Conservation (phyloP, 768 basidiomycete species). For the Termitomyces sp. region DNA sequence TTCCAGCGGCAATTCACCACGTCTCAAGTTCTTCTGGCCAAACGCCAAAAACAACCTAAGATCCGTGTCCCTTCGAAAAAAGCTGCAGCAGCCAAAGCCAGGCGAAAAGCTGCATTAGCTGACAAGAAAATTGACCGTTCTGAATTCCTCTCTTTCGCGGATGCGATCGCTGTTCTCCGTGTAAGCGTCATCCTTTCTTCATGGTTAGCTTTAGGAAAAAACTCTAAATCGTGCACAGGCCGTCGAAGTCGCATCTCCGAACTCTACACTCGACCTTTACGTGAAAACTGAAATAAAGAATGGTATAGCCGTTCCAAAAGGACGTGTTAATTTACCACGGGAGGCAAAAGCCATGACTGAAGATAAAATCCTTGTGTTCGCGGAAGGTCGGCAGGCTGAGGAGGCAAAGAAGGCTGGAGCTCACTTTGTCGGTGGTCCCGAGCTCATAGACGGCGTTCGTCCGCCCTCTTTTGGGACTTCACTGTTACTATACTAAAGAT, state of each 20-base stretch:
- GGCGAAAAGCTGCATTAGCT: conserved; percentile 50
- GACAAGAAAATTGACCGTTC: conserved; percentile 52
- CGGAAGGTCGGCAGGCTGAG: conserved; percentile 77
- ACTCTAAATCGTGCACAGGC: conserved; percentile 42
- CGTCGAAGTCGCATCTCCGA: conserved; percentile 74
- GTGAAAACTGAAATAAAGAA: conserved; percentile 76
- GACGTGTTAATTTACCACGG: conserved; percentile 79
- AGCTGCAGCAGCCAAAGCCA: conserved; percentile 59
- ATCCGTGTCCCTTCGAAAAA: conserved; percentile 65
- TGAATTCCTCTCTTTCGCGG: conserved; percentile 61
- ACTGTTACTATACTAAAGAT: conserved; percentile 1
- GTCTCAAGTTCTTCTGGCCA: conserved; percentile 39
- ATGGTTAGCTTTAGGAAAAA: background rate
- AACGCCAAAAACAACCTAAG: conserved; percentile 44
- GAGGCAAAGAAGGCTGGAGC: conserved; percentile 87
- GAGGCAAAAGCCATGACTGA: conserved; percentile 69
- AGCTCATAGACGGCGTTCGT: conserved; percentile 82
- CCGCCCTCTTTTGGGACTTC: background rate
- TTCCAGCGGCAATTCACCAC: conserved; percentile 61
- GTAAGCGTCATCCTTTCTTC: conserved; percentile 32
- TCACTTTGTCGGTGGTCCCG: conserved; percentile 84
- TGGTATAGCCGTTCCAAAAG: conserved; percentile 82
- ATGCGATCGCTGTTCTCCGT: conserved; percentile 68
- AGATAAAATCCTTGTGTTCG: conserved; percentile 89
- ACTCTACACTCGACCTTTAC: conserved; percentile 73